These are phyloP conservation scores for Saturnispora bothae DNA, from an alignment of 805 yeast genomes.

Conservation along the genomic window DNA sequence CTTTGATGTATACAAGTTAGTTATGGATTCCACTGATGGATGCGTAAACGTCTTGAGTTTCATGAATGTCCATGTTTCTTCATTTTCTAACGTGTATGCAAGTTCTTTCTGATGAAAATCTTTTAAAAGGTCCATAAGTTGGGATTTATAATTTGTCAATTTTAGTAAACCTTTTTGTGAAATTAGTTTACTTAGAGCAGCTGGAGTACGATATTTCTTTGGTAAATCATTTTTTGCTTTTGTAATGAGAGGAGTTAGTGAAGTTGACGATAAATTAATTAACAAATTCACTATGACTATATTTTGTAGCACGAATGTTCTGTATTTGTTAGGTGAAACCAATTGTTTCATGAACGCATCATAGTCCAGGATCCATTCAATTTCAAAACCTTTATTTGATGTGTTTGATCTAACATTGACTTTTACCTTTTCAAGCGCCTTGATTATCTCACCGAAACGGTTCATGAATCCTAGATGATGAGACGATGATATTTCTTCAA, in stretches of 20 bases:
- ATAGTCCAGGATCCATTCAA: conserved; percentile 22
- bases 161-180: too few relatives aligned
- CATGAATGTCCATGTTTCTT: conserved; percentile 21
- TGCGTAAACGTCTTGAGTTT: conserved; percentile 23
- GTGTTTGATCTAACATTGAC: neutral
- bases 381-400: conserved; percentile 5
- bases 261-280: conserved; percentile 12
- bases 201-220: conserved; percentile 19
- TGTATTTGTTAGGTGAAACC: conserved; percentile 11
- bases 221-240: conserved; percentile 15
- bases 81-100: too few relatives aligned
- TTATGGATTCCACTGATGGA: conserved; percentile 14
- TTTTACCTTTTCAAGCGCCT: neutral
- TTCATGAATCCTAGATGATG: too few relatives aligned
- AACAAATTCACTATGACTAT: conserved; percentile 19
- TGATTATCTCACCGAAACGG: too few relatives aligned
- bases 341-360: conserved; percentile 19
- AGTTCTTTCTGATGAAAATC: too few relatives aligned
- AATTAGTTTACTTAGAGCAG: too few relatives aligned
- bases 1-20: conserved; percentile 15
- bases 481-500: too few relatives aligned
- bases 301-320: conserved; percentile 17
- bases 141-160: too few relatives aligned
- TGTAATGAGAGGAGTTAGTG: conserved; percentile 15
- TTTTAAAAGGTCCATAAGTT: too few relatives aligned